Percentiles rank a stretch among this genome's conserved stretches.
These are phyloP conservation scores for Cystoisospora suis DNA, from an alignment of 169 alveolate species.

Conservation along the genomic window DNA sequence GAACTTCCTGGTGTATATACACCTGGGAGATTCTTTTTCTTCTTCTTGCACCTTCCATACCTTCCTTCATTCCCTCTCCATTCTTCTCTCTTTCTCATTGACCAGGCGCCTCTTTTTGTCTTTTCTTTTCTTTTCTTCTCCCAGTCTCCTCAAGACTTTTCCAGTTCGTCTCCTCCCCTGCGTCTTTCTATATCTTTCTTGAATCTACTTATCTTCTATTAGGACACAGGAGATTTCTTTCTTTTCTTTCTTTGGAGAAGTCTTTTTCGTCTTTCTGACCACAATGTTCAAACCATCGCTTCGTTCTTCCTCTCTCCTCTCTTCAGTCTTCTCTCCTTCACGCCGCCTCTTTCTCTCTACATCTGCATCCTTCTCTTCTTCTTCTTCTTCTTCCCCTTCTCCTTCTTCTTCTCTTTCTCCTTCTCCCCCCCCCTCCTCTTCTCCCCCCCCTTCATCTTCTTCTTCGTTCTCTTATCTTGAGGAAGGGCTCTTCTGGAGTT, in stretches of 20 bases:
- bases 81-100: too few species aligned
- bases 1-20: too few species aligned
- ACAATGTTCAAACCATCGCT: neutral
- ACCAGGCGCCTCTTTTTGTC: too few species aligned
- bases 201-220: neutral
- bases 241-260: neutral
- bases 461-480: neutral
- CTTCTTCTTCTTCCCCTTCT: neutral
- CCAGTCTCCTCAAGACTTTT: too few species aligned
- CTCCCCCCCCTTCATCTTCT: neutral
- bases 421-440: neutral
- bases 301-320: neutral
- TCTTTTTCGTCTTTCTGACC: neutral
- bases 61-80: too few species aligned
- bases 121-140: too few species aligned
- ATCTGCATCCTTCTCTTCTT: neutral
- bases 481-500: conserved; percentile 1
- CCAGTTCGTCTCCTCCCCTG: neutral
- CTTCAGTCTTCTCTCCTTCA: neutral
- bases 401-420: neutral
- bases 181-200: neutral
- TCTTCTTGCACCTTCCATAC: too few species aligned
- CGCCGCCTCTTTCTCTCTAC: neutral
- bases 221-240: neutral
- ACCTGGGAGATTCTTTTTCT: too few species aligned